Conservation (phyloP, 345 rosid genomes). For the Ailanthus altissimus region DNA sequence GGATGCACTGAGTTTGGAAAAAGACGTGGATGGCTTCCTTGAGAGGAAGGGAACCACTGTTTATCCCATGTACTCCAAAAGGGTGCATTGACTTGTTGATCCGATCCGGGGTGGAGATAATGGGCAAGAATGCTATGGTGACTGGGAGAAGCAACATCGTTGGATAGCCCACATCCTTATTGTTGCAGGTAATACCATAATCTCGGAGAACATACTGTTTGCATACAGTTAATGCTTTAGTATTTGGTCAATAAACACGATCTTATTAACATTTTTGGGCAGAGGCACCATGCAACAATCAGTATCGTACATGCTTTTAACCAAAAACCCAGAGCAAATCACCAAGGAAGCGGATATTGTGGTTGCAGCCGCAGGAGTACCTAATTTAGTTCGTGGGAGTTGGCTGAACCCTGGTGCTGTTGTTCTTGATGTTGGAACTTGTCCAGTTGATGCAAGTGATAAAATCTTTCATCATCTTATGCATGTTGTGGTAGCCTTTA, state of each 20-base stretch:
- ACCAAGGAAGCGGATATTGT: slow-evolving; percentile 79
- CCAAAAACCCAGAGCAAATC: slow-evolving; percentile 67
- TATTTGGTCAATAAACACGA: slow-evolving; percentile 14
- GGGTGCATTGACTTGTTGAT: slow-evolving; percentile 82
- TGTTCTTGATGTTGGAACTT: slow-evolving; percentile 87
- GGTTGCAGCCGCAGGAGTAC: slow-evolving; percentile 80
- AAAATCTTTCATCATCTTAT: background rate
- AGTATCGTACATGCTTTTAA: slow-evolving; percentile 68
- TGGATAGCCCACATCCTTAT: slow-evolving; percentile 75
- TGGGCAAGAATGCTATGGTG: slow-evolving; percentile 80
- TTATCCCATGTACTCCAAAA: slow-evolving; percentile 84
- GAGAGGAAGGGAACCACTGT: slow-evolving; percentile 91
- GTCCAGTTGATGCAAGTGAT: slow-evolving; percentile 69
- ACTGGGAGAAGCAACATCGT: slow-evolving; percentile 93
- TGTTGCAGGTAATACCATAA: slow-evolving; percentile 67
- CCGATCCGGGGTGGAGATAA: slow-evolving; percentile 71
- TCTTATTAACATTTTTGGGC: slow-evolving; percentile 35
- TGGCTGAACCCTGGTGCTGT: slow-evolving; percentile 90
- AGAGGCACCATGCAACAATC: slow-evolving; percentile 95
- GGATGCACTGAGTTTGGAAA: slow-evolving; percentile 64
- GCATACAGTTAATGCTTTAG: slow-evolving; percentile 3
- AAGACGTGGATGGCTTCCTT: slow-evolving; percentile 93
- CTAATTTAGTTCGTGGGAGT: slow-evolving; percentile 74
- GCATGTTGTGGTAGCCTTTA: background rate
- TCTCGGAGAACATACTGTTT: background rate